These are phyloP conservation scores for Pleurotus eryngii DNA, from an alignment of 768 basidiomycete species.

Conservation along the genomic window DNA sequence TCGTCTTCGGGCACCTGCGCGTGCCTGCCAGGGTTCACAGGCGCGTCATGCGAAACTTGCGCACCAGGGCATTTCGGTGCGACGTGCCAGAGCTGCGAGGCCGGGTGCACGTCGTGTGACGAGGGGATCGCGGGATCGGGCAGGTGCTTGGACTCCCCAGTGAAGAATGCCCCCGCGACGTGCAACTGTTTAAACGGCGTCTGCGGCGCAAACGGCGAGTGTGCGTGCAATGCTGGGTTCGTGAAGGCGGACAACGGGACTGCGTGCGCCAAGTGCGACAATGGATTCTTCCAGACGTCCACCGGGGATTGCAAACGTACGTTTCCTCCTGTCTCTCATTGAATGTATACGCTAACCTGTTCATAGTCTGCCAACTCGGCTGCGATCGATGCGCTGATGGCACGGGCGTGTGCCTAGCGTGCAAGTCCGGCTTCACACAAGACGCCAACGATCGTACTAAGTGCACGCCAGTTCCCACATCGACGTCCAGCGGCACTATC, in stretches of 20 bases:
- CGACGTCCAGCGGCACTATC: constrained; percentile 46
- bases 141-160: constrained; percentile 49
- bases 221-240: constrained; percentile 61
- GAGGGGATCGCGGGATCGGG: constrained; percentile 77
- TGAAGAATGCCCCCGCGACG: constrained; percentile 47
- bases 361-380: constrained; percentile 57
- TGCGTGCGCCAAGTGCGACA: constrained; percentile 57
- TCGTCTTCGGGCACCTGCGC: constrained; percentile 61
- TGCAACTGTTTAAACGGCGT: constrained; percentile 82
- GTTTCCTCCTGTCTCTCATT: no score
- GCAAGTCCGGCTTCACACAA: constrained; percentile 65
- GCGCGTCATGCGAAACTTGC: constrained; percentile 75
- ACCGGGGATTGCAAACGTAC: constrained; percentile 61
- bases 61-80: constrained; percentile 67
- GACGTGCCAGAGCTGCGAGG: constrained; percentile 62
- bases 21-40: constrained; percentile 69
- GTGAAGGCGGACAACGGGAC: constrained; percentile 60
- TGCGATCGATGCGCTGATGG: constrained; percentile 61
- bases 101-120: constrained; percentile 65
- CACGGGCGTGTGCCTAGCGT: constrained; percentile 67
- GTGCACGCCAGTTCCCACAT: constrained; percentile 53
- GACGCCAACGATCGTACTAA: constrained; percentile 59
- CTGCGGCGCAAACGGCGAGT: constrained; percentile 65
- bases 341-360: no score
- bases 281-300: constrained; percentile 60